Percentiles rank a stretch among this genome's conserved stretches.
Evolutionary conservation across 2,329 filamentous ascomycete species (phyloP).

Genomic region (Aspergillus sp.): DNA sequence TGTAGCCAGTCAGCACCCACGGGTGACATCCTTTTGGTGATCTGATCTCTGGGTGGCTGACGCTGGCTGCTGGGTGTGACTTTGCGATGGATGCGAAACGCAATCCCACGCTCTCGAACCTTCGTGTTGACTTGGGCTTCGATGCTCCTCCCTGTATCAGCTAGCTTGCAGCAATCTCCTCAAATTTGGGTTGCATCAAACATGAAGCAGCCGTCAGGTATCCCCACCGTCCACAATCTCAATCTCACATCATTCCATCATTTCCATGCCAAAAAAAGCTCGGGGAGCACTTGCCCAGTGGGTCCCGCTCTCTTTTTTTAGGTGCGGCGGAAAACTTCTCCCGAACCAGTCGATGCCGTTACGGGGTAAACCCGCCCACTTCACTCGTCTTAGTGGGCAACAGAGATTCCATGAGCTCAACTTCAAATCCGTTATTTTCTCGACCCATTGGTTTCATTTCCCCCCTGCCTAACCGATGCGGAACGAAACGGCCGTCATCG

Average conservation of each 20-base stretch:
- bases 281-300: background rate
- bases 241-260: background rate
- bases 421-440: background rate
- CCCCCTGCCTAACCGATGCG: background rate
- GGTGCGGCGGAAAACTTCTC: background rate
- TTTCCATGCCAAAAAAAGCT: background rate
- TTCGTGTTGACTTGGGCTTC: background rate
- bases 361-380: background rate
- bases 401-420: background rate
- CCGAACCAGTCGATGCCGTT: background rate
- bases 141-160: background rate
- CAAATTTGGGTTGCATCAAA: too few relatives aligned
- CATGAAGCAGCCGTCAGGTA: background rate
- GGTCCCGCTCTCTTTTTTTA: background rate
- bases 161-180: too few relatives aligned
- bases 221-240: background rate
- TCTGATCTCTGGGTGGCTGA: background rate
- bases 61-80: background rate
- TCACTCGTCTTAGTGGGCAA: background rate
- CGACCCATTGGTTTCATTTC: background rate
- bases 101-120: background rate
- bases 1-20: conserved; percentile 7
- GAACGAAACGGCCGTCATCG: background rate
- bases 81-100: background rate
- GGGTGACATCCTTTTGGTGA: conserved; percentile 1